A percentile compares a stretch with the other conserved stretches of the same genome.
Conservation (phyloP, 805 yeast genomes). For the Scheffersomyces coipomensis region DNA sequence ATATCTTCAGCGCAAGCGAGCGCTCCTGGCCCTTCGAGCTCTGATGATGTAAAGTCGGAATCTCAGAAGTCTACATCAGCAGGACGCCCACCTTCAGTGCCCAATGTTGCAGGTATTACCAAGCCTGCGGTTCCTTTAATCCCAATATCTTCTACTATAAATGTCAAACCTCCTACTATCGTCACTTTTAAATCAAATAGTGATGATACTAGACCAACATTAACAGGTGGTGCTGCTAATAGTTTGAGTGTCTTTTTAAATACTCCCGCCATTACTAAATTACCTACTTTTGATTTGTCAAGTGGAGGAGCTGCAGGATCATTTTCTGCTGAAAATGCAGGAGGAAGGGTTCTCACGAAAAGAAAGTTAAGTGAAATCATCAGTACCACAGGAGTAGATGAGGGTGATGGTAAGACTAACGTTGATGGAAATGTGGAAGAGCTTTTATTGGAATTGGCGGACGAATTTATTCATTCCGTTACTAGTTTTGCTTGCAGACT, state of each 20-base stretch:
- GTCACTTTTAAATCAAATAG: slow-evolving; percentile 58
- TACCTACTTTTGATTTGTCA: slow-evolving; percentile 77
- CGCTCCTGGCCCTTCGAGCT: neutral
- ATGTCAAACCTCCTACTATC: slow-evolving; percentile 65
- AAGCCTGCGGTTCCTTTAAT: slow-evolving; percentile 62
- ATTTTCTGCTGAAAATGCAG: slow-evolving; percentile 44
- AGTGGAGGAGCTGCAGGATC: slow-evolving; percentile 22
- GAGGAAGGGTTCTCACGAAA: slow-evolving; percentile 81
- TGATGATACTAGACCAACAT: slow-evolving; percentile 60
- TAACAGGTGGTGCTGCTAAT: slow-evolving; percentile 81
- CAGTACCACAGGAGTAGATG: slow-evolving; percentile 75
- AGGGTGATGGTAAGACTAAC: slow-evolving; percentile 85
- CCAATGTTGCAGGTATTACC: slow-evolving; percentile 33
- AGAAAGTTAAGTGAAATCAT: slow-evolving; percentile 88
- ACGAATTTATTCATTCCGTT: slow-evolving; percentile 88
- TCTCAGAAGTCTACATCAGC: neutral
- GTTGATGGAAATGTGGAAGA: slow-evolving; percentile 98
- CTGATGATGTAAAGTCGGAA: neutral
- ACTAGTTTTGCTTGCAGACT: slow-evolving; percentile 91
- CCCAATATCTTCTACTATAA: slow-evolving; percentile 68
- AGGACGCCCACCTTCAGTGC: neutral
- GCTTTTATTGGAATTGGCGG: slow-evolving; percentile 85
- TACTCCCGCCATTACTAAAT: slow-evolving; percentile 69
- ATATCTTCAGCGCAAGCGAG: slow-evolving; percentile 2
- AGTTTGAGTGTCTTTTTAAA: slow-evolving; percentile 61